These are phyloP conservation scores for Lophiotrema nucula DNA, from an alignment of 495 filamentous ascomycete genomes.

Conservation along the genomic window DNA sequence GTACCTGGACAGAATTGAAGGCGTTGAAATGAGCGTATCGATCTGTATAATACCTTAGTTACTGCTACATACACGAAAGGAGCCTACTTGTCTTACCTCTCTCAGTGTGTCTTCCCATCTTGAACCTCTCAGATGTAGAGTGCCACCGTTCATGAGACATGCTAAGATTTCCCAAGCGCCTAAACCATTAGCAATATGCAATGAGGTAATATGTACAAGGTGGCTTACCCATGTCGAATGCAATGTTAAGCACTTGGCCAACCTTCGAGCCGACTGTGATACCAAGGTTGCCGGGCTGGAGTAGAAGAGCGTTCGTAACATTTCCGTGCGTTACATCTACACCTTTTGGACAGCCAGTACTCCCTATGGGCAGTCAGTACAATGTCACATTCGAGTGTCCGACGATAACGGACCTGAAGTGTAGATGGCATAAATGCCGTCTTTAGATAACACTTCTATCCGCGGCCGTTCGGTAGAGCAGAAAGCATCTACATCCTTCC, in stretches of 20 bases:
- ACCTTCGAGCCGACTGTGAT: slow-evolving; percentile 13
- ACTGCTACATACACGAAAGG: too few relatives aligned
- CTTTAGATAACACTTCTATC: not conserved
- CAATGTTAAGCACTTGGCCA: slow-evolving; percentile 21
- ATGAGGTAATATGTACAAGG: not conserved
- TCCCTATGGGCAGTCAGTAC: not conserved
- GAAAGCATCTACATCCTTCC: slow-evolving; percentile 9
- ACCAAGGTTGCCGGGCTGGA: slow-evolving; percentile 14
- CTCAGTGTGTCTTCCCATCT: slow-evolving; percentile 20
- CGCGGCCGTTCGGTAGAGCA: slow-evolving; percentile 5
- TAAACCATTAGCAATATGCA: not conserved
- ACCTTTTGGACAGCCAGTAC: slow-evolving; percentile 20
- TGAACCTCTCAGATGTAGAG: slow-evolving; percentile 11
- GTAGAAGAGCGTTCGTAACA: slow-evolving; percentile 20
- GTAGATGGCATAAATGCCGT: slow-evolving; percentile 24
- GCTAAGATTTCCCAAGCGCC: slow-evolving; percentile 27
- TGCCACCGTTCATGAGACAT: slow-evolving; percentile 26
- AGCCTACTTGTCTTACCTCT: not conserved
- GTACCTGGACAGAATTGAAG: slow-evolving; percentile 19
- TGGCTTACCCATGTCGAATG: slow-evolving; percentile 25
- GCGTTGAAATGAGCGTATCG: slow-evolving; percentile 21
- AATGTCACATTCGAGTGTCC: not conserved
- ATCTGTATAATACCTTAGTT: too few relatives aligned
- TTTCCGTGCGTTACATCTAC: slow-evolving; percentile 21
- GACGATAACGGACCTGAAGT: slow-evolving; percentile 17